phyloP scores from a whole-genome alignment of 257 asterid genomes.

The Solanum clarkiae region DNA sequence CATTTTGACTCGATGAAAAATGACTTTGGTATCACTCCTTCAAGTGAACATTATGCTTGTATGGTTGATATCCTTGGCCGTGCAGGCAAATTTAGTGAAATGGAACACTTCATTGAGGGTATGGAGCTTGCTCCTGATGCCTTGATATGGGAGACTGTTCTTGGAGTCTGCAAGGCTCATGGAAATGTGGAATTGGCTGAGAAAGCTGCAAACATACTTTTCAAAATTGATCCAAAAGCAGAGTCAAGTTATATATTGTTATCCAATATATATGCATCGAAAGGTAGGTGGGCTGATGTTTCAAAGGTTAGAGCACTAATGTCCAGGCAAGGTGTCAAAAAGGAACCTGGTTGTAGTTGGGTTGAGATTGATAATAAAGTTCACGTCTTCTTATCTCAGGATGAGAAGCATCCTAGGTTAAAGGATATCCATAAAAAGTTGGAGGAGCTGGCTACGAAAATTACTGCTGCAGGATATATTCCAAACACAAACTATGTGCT shows the following conservation, averaged over 20 bases:
- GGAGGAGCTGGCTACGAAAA: constrained; percentile 36
- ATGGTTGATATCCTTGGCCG: constrained; percentile 75
- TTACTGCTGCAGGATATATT: constrained; percentile 39
- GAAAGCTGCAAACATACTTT: constrained; percentile 53
- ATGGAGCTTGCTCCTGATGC: constrained; percentile 56
- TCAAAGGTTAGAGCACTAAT: constrained; percentile 44
- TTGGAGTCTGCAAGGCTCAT: constrained; percentile 58
- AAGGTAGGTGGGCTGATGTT: constrained; percentile 69
- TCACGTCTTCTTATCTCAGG: constrained; percentile 70
- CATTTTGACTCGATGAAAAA: constrained; percentile 45
- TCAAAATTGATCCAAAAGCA: constrained; percentile 36
- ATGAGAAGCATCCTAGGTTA: constrained; percentile 52
- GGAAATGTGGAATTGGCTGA: constrained; percentile 74
- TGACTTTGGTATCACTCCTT: constrained; percentile 38
- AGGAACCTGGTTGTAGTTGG: constrained; percentile 95
- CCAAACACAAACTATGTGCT: constrained; percentile 43
- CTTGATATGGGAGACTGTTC: constrained; percentile 70
- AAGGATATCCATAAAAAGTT: constrained; percentile 40
- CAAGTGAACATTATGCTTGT: constrained; percentile 67
- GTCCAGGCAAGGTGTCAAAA: constrained; percentile 52
- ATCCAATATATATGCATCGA: constrained; percentile 62
- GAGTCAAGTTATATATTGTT: constrained; percentile 58
- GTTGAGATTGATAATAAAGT: constrained; percentile 48
- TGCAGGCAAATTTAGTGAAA: constrained; percentile 58
- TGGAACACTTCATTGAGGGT: constrained; percentile 39